Evolutionary conservation across 2,329 filamentous ascomycete species (phyloP).

Genomic region (Leptographium galeiforme): DNA sequence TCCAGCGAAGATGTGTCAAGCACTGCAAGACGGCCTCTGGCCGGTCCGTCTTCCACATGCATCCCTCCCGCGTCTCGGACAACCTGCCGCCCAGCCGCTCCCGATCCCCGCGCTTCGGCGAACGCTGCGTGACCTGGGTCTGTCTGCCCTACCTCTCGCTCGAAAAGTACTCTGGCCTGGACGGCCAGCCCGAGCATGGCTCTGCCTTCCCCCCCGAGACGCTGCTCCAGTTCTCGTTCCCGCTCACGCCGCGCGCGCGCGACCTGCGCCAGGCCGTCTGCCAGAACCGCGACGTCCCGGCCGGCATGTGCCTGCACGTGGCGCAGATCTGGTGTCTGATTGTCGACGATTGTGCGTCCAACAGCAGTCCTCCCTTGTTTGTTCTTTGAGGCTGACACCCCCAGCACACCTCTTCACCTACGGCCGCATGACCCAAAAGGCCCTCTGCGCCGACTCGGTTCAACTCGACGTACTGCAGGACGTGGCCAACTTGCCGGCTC

Average conservation of each 20-base stretch:
- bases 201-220: slow-evolving; percentile 28
- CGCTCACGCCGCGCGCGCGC: slow-evolving; percentile 22
- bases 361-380: background rate
- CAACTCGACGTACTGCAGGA: slow-evolving; percentile 15
- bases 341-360: slow-evolving; percentile 26
- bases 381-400: too few relatives aligned
- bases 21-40: slow-evolving; percentile 23
- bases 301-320: slow-evolving; percentile 31
- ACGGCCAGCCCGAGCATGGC: slow-evolving; percentile 15
- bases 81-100: slow-evolving; percentile 15
- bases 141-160: slow-evolving; percentile 35
- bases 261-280: slow-evolving; percentile 35
- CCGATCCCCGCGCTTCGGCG: slow-evolving; percentile 9
- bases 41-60: slow-evolving; percentile 26
- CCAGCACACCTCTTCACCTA: slow-evolving; percentile 26
- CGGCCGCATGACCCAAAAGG: slow-evolving; percentile 20
- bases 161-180: slow-evolving; percentile 26
- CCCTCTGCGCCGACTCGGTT: slow-evolving; percentile 21
- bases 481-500: slow-evolving; percentile 5
- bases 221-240: slow-evolving; percentile 29
- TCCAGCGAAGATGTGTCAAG: slow-evolving; percentile 24
- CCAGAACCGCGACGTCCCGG: slow-evolving; percentile 20
- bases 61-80: slow-evolving; percentile 25
- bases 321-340: slow-evolving; percentile 34
- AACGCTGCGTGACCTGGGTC: slow-evolving; percentile 23